These are phyloP conservation scores for Aspergillus carlsbadensis DNA, from an alignment of 495 filamentous ascomycete genomes.

Conservation along the genomic window DNA sequence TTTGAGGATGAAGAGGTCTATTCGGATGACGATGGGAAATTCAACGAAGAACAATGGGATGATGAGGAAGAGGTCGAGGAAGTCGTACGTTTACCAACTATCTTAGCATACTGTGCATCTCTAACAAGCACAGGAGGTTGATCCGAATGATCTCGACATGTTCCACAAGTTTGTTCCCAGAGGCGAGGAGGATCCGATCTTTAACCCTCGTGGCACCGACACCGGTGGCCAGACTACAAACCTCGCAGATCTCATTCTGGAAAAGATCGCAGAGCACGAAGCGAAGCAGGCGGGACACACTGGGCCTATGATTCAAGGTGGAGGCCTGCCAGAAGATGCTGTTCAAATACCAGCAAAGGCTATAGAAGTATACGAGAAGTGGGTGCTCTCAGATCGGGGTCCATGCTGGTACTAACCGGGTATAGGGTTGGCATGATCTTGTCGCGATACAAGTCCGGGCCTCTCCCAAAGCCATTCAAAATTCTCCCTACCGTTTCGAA, in stretches of 20 bases:
- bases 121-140: constrained; percentile 61
- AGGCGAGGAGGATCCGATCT: constrained; percentile 49
- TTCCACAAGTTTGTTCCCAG: constrained; percentile 86
- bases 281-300: constrained; percentile 53
- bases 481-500: constrained; percentile 87
- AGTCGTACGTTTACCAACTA: constrained; percentile 45
- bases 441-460: constrained; percentile 90
- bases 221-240: constrained; percentile 63
- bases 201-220: constrained; percentile 45
- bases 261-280: constrained; percentile 93
- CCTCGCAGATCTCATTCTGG: constrained; percentile 85
- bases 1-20: constrained; percentile 51
- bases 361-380: constrained; percentile 91
- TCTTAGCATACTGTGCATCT: background rate
- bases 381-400: constrained; percentile 22
- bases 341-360: constrained; percentile 86
- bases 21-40: constrained; percentile 58
- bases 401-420: constrained; percentile 15
- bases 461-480: constrained; percentile 96
- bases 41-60: constrained; percentile 55
- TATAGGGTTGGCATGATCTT: constrained; percentile 79
- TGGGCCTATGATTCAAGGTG: constrained; percentile 43
- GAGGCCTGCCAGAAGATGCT: constrained; percentile 67
- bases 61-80: constrained; percentile 74
- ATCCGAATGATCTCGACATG: constrained; percentile 83